These are phyloP conservation scores for Dioszegia hungarica DNA, from an alignment of 768 basidiomycete genomes.

Conservation along the genomic window DNA sequence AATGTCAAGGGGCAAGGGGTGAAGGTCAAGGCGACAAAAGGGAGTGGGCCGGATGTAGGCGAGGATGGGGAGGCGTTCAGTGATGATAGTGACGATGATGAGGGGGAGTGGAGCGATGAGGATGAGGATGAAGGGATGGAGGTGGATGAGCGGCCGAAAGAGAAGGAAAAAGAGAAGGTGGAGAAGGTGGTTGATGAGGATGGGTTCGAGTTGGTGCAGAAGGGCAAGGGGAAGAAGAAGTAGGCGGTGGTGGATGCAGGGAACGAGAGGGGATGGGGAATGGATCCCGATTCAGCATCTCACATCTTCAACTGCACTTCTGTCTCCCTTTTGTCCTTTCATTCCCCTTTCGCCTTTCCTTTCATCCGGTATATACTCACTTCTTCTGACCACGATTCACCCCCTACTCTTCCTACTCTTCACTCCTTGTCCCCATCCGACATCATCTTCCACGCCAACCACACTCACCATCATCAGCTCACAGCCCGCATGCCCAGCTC, in stretches of 20 bases:
- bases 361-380: too few species aligned
- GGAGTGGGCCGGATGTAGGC: slow-evolving; percentile 20
- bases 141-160: slow-evolving; percentile 56
- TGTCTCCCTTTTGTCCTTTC: too few species aligned
- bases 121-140: slow-evolving; percentile 41
- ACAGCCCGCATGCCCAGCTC: not conserved
- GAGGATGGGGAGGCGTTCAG: slow-evolving; percentile 27
- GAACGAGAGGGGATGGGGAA: too few species aligned
- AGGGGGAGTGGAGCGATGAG: slow-evolving; percentile 5
- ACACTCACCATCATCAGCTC: not conserved
- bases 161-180: slow-evolving; percentile 53
- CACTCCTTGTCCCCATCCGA: not conserved
- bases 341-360: too few species aligned
- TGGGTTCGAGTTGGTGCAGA: slow-evolving; percentile 75
- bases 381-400: too few species aligned
- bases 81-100: slow-evolving; percentile 24
- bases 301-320: too few species aligned
- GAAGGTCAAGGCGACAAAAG: slow-evolving; percentile 25
- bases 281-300: too few species aligned
- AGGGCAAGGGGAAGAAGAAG: slow-evolving; percentile 36
- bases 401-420: not conserved
- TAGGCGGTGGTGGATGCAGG: not conserved
- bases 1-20: slow-evolving; percentile 36
- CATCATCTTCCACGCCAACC: not conserved
- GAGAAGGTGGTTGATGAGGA: slow-evolving; percentile 84